Evolutionary conservation across 2,329 filamentous ascomycete species (phyloP).

Genomic region (Acrocalymma vagum): DNA sequence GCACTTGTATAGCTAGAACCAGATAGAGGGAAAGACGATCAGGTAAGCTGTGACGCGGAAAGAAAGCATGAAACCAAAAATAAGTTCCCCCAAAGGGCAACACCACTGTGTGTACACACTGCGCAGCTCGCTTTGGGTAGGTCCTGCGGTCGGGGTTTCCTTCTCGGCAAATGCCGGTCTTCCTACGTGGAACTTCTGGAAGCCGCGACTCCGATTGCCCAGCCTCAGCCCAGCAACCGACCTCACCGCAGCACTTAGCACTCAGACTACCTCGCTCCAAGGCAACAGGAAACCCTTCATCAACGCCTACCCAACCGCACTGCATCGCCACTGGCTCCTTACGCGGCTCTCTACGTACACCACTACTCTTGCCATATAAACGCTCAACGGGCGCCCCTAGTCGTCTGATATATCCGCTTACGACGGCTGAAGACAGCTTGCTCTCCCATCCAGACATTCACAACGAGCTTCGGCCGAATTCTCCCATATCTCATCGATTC

Average conservation of each 20-base stretch:
- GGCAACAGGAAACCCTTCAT: constrained; percentile 28
- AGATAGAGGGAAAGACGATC: too few relatives aligned
- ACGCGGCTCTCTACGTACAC: constrained; percentile 38
- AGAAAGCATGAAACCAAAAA: too few relatives aligned
- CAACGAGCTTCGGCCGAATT: constrained; percentile 7
- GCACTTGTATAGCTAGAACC: too few relatives aligned
- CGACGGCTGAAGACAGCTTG: constrained; percentile 36
- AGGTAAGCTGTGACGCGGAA: too few relatives aligned
- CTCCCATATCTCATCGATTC: constrained; percentile 2
- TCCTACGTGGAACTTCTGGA: constrained; percentile 45
- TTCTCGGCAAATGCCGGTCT: constrained; percentile 37
- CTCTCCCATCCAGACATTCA: constrained; percentile 1
- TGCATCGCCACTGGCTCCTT: constrained; percentile 41
- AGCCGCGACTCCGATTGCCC: constrained; percentile 32
- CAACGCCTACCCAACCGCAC: constrained; percentile 8
- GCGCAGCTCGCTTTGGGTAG: too few relatives aligned
- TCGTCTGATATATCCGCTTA: constrained; percentile 25
- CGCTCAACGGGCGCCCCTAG: constrained; percentile 11
- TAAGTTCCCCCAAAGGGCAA: too few relatives aligned
- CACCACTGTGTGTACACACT: too few relatives aligned
- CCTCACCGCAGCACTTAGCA: constrained; percentile 21
- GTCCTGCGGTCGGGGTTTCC: too few relatives aligned
- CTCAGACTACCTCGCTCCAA: constrained; percentile 12
- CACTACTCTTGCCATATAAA: constrained; percentile 8
- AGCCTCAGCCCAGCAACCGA: constrained; percentile 26